Evolutionary conservation across 495 filamentous ascomycete species (phyloP).

Genomic region (Penicillium cataractarum): DNA sequence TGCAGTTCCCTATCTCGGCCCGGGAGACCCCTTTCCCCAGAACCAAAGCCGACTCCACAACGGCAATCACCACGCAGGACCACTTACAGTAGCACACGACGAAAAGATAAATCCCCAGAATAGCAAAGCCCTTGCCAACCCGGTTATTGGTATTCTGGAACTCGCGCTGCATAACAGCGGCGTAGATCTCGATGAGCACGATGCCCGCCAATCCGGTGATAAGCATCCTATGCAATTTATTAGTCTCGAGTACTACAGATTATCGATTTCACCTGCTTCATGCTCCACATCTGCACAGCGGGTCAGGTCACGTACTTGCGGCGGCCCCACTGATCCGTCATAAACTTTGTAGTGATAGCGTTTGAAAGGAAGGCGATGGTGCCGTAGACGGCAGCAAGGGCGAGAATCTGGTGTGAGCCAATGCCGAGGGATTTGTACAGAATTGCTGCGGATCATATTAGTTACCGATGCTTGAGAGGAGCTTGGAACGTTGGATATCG

Average conservation of each 20-base stretch:
- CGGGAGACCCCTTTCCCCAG: not conserved
- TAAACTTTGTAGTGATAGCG: slow-evolving; percentile 52
- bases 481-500: not conserved
- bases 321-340: slow-evolving; percentile 64
- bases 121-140: slow-evolving; percentile 62
- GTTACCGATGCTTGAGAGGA: not conserved
- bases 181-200: slow-evolving; percentile 59
- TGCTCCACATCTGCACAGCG: not conserved
- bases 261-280: not conserved
- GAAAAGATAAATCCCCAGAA: slow-evolving; percentile 63
- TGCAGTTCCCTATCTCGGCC: not conserved
- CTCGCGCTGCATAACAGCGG: slow-evolving; percentile 59
- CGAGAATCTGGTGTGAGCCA: slow-evolving; percentile 52
- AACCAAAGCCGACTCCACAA: not conserved
- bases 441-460: slow-evolving; percentile 36
- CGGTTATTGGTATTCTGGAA: slow-evolving; percentile 59
- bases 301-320: slow-evolving; percentile 48
- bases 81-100: slow-evolving; percentile 57
- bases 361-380: slow-evolving; percentile 59
- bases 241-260: not conserved
- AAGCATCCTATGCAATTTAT: slow-evolving; percentile 48
- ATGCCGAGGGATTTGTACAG: slow-evolving; percentile 62
- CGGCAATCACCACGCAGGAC: not conserved
- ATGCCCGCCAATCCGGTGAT: slow-evolving; percentile 54
- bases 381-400: slow-evolving; percentile 59